Evolutionary conservation across 495 filamentous ascomycete genomes (phyloP).

Genomic region (Xylaria cubensis): DNA sequence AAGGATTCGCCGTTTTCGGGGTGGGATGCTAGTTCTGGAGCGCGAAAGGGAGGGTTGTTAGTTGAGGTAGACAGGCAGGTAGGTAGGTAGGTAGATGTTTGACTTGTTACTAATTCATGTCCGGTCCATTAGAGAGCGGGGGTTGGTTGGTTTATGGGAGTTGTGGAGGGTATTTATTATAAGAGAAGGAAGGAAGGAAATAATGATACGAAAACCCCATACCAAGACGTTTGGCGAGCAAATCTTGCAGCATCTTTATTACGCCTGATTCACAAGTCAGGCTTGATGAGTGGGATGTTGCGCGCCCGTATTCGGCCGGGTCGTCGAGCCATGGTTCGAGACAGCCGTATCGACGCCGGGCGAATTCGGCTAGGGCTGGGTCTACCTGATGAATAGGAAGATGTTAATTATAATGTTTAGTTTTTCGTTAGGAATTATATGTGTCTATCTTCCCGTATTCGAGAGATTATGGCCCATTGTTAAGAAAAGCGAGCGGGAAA

Average conservation of each 20-base stretch:
- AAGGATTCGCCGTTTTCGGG: not conserved
- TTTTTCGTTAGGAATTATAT: not conserved
- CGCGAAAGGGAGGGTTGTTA: not conserved
- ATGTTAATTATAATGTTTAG: not conserved
- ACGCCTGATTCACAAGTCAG: not conserved
- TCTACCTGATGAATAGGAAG: not conserved
- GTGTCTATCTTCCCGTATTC: too few relatives aligned
- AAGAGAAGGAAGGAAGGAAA: too few relatives aligned
- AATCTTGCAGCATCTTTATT: not conserved
- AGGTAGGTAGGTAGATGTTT: too few relatives aligned
- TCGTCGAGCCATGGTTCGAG: slow-evolving; percentile 59
- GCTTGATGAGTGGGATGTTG: not conserved
- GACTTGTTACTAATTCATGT: too few relatives aligned
- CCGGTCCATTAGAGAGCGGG: too few relatives aligned
- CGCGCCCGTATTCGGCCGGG: slow-evolving; percentile 54
- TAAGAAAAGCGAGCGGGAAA: too few relatives aligned
- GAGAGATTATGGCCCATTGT: too few relatives aligned
- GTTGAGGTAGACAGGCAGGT: not conserved
- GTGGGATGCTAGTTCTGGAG: not conserved
- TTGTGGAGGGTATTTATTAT: too few relatives aligned
- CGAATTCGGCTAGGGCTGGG: slow-evolving; percentile 45
- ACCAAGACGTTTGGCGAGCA: not conserved
- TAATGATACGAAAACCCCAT: too few relatives aligned
- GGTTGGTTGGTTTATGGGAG: too few relatives aligned
- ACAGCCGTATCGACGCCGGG: slow-evolving; percentile 56